phyloP scores from a whole-genome alignment of 2,329 filamentous ascomycete genomes.

The Trichoderma harzianum region DNA sequence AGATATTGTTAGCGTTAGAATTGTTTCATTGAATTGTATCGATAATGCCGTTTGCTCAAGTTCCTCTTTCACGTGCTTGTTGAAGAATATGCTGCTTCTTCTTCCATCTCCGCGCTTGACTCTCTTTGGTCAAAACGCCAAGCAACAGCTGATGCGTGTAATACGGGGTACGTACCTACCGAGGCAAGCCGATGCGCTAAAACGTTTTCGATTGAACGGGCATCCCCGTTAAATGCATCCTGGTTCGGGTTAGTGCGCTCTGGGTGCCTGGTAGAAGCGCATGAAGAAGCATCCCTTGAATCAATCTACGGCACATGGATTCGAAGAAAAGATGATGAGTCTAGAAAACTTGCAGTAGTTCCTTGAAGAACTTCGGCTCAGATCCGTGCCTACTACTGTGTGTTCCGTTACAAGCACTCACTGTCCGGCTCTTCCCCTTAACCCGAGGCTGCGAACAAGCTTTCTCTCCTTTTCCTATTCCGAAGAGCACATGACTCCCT shows the following conservation, averaged over 20 bases:
- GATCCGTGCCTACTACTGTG: not conserved
- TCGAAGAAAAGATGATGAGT: not conserved
- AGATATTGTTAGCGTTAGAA: not conserved
- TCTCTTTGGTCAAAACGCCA: not conserved
- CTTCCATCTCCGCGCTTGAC: not conserved
- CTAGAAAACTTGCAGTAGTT: not conserved
- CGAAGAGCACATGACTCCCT: conserved; percentile 7
- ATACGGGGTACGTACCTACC: not conserved
- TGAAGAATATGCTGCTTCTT: not conserved
- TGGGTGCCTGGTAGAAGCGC: not conserved
- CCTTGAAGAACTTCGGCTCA: not conserved
- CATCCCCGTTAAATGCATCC: not conserved
- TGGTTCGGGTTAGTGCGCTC: not conserved
- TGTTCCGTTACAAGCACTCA: not conserved
- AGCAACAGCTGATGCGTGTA: not conserved
- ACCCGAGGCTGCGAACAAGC: not conserved
- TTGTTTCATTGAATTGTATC: not conserved
- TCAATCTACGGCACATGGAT: not conserved
- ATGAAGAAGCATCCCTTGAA: conserved; percentile 1
- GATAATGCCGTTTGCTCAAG: not conserved
- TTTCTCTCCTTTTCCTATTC: not conserved
- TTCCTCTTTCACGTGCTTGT: not conserved
- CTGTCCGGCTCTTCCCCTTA: not conserved
- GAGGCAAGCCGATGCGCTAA: not conserved
- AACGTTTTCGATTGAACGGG: not conserved